Evolutionary conservation across 139 green algal genomes (phyloP).

Genomic region (Coelastrella sp.): DNA sequence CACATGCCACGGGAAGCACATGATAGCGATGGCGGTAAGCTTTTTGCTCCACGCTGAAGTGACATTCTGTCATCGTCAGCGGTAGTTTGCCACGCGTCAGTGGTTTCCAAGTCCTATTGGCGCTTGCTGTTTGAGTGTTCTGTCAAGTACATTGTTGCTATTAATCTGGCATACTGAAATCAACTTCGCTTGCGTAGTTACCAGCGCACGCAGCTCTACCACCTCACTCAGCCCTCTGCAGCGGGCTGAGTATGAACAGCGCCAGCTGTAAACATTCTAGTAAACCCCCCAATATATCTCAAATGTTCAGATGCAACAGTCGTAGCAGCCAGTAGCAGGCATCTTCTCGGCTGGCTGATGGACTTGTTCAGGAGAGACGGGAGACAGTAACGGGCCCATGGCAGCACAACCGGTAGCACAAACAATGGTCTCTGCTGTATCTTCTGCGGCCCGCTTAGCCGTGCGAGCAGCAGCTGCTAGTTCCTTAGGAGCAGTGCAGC

Average conservation of each 20-base stretch:
- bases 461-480: constrained; percentile 40
- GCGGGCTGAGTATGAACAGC: not conserved
- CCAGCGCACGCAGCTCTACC: no score
- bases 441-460: constrained; percentile 17
- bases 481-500: not conserved
- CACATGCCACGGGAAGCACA: not conserved
- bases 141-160: no score
- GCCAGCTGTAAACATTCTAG: not conserved
- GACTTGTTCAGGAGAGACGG: not conserved
- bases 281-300: not conserved
- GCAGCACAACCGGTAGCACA: constrained; percentile 30
- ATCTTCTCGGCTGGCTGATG: not conserved
- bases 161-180: not conserved
- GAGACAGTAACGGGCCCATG: constrained; percentile 13
- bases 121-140: no score
- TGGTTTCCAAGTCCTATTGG: no score
- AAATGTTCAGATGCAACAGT: not conserved
- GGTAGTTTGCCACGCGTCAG: constrained; percentile 5
- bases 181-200: no score
- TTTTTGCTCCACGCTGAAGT: no score
- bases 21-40: no score
- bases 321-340: not conserved
- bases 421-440: not conserved
- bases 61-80: not conserved
- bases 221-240: not conserved